A percentile compares a stretch with the other conserved stretches of the same genome.
These are phyloP conservation scores for Sporisorium exsertum DNA, from an alignment of 1,284 basidiomycete species.

Conservation along the genomic window DNA sequence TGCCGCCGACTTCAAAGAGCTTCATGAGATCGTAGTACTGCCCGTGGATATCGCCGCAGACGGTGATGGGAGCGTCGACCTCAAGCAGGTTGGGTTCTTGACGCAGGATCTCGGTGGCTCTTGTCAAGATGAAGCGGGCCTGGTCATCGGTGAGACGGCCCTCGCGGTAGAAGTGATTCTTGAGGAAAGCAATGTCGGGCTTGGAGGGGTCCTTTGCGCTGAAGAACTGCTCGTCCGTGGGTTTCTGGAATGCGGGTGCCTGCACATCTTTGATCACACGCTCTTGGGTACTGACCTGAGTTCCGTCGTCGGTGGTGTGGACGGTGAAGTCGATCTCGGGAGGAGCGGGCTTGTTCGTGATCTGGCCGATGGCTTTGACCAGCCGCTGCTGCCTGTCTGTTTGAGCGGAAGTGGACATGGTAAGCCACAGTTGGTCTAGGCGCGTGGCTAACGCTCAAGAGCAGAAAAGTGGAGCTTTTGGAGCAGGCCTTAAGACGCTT, in stretches of 20 bases:
- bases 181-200: constrained; percentile 87
- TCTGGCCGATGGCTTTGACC: constrained; percentile 62
- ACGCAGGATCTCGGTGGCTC: constrained; percentile 78
- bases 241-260: constrained; percentile 83
- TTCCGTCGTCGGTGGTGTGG: constrained; percentile 70
- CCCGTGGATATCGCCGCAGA: constrained; percentile 69
- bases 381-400: constrained; percentile 53
- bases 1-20: constrained; percentile 69
- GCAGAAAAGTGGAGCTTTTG: neutral
- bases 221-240: constrained; percentile 89
- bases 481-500: neutral
- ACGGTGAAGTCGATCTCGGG: constrained; percentile 70
- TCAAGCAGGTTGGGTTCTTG: constrained; percentile 89
- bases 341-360: constrained; percentile 59
- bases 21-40: constrained; percentile 70
- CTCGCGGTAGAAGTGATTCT: constrained; percentile 99
- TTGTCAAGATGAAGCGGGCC: constrained; percentile 85
- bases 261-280: constrained; percentile 70
- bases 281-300: constrained; percentile 70
- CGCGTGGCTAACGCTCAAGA: constrained; percentile 7
- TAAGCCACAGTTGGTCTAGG: neutral
- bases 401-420: constrained; percentile 27
- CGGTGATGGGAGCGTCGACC: constrained; percentile 91
- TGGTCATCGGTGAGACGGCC: constrained; percentile 87
- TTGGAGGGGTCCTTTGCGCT: constrained; percentile 65